Base-by-base conservation (phyloP, 139 green algal genomes). In the Chlamydomonas schloesseri region DNA sequence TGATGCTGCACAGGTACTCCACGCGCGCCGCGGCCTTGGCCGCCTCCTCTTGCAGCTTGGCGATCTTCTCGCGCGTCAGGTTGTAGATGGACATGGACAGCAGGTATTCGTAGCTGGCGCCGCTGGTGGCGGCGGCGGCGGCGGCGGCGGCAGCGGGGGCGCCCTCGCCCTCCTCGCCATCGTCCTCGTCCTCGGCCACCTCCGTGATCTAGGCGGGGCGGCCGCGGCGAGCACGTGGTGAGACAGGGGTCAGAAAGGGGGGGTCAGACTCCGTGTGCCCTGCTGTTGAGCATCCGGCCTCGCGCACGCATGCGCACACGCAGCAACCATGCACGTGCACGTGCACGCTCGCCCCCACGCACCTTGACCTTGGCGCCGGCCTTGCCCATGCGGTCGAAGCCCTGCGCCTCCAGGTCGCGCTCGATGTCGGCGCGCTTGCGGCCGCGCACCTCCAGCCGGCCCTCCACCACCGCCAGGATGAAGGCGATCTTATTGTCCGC, bases 31-130 rank as follows among this genome's bases (percentile, higher is more conserved):
- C 84, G 81, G 47, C 81, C 83, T 91, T 81, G 31, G 89, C 60
- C 23, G 86, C 82, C 71, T 91, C 83, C n/a, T 95, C 93, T 84
- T 94, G 82, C 37, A 89, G 75, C 33, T 68, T 57, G 28, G 83
- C 42, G 71, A 99, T 97, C 92, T 97, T 98, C 93, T 99, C 98
- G 34, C 92, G 65, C 5, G 98, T 99, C n/a, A 99, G 90, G 90
- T 92, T 99, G 82, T 91, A 96, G 50, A 99, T 94, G 18, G 96
- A 92, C 98, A 99, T 99, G 79, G 88, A 94, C 64, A 99, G 95
- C 84, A 99, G 94, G 94, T 99, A 99, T 79, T 99, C 96, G 88
- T 98, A 99, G 76, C 68, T 93, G 34, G 64, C 77, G 28, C 79
- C 83, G 58, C 46, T 75, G n/a, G 42, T 67, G 21, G 46, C 80